Evolutionary conservation across 2,329 filamentous ascomycete species (phyloP).

Genomic region (Epicoccum sorghinum): DNA sequence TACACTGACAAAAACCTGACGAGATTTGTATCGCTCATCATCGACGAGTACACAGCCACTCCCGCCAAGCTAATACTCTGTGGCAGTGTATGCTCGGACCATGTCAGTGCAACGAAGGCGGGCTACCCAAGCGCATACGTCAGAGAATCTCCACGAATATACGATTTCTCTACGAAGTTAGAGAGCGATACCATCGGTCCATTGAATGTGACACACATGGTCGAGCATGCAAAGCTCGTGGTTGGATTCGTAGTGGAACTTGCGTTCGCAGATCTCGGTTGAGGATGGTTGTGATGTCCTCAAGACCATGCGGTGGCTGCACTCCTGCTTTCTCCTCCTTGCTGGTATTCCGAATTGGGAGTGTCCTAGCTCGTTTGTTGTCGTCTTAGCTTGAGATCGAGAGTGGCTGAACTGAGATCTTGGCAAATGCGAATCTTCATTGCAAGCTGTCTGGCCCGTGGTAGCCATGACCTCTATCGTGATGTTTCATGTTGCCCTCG

Average conservation of each 20-base stretch:
- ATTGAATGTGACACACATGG: background rate
- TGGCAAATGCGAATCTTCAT: too few species aligned
- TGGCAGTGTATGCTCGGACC: background rate
- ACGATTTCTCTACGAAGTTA: too few species aligned
- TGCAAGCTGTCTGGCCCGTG: too few species aligned
- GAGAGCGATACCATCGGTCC: background rate
- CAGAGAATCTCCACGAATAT: too few species aligned
- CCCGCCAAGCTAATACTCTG: background rate
- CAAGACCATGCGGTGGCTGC: too few species aligned
- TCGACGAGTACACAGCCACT: background rate
- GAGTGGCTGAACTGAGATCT: too few species aligned
- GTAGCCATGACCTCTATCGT: background rate
- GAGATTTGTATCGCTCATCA: background rate
- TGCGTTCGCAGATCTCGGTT: background rate
- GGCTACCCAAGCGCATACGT: background rate
- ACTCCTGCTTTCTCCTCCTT: too few species aligned
- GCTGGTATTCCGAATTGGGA: too few species aligned
- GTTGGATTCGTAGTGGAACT: background rate
- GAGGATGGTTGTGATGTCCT: too few species aligned
- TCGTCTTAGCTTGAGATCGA: too few species aligned
- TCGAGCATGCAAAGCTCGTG: background rate
- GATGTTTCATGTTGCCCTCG: background rate
- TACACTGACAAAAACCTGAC: background rate
- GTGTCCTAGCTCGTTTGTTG: too few species aligned
- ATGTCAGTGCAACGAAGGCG: too few species aligned